Conservation (phyloP, 306 rosid species). For the Aeschynomene evenia region DNA sequence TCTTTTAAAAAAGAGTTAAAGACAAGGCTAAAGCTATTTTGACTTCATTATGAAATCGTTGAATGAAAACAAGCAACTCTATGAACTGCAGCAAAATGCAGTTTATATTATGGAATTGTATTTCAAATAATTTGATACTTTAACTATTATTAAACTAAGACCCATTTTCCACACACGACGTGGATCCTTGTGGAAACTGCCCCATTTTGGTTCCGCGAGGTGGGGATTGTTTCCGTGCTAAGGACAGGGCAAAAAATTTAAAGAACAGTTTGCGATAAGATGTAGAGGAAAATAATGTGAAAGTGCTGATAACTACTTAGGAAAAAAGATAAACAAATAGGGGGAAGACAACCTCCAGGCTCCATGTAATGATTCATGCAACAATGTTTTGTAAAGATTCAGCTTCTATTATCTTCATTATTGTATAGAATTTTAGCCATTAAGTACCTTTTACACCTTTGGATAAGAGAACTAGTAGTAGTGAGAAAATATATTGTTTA, state of each 20-base stretch:
- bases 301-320: no score
- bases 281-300: no score
- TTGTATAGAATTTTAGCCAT: conserved; percentile 5
- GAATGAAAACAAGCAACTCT: neutral
- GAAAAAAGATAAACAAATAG: no score
- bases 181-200: no score
- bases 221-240: no score
- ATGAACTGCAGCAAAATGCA: conserved; percentile 4
- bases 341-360: no score
- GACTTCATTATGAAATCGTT: neutral
- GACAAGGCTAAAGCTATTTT: neutral
- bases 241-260: no score
- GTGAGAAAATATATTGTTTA: neutral
- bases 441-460: conserved; percentile 19
- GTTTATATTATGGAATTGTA: neutral
- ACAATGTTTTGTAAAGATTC: conserved; percentile 19
- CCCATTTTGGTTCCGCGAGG: no score
- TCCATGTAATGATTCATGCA: conserved; percentile 50
- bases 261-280: no score
- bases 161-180: no score
- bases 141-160: neutral
- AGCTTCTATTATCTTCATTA: neutral
- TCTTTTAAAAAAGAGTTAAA: no score
- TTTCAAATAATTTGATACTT: conserved; percentile 5
- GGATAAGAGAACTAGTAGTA: neutral